phyloP scores from a whole-genome alignment of 805 yeast genomes.

The Kregervanrija pseudodelftensis region DNA sequence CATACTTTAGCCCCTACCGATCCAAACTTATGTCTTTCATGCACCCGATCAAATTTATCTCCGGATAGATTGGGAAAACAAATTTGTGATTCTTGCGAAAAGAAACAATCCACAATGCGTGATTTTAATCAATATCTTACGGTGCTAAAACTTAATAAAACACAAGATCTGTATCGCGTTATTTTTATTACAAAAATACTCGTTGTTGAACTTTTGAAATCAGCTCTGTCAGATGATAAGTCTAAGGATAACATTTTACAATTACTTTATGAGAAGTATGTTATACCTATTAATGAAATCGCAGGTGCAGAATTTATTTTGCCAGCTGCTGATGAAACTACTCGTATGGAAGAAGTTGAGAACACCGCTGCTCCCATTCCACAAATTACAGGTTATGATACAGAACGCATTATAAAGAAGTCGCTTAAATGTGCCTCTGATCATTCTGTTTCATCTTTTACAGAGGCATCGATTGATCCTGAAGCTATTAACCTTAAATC shows the following conservation, averaged over 20 bases:
- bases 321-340: constrained; percentile 8
- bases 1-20: constrained; percentile 10
- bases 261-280: constrained; percentile 22
- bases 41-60: constrained; percentile 6
- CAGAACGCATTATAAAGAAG: constrained; percentile 6
- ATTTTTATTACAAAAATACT: constrained; percentile 17
- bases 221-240: constrained; percentile 15
- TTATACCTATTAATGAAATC: constrained; percentile 22
- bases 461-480: constrained; percentile 17
- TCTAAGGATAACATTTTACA: constrained; percentile 18
- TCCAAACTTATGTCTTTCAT: constrained; percentile 11
- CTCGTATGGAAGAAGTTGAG: constrained; percentile 3
- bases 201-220: constrained; percentile 15
- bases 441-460: constrained; percentile 10
- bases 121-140: constrained; percentile 20
- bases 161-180: constrained; percentile 20
- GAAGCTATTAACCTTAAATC: constrained; percentile 13
- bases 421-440: constrained; percentile 16
- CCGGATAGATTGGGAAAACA: constrained; percentile 10
- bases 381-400: neutral
- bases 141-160: constrained; percentile 18
- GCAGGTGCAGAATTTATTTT: constrained; percentile 25
- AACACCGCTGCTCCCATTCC: constrained; percentile 2
- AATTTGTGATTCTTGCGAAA: constrained; percentile 20
- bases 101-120: constrained; percentile 18